Conservation (phyloP, 169 alveolate species). For the Plasmodium cynomolgi region DNA sequence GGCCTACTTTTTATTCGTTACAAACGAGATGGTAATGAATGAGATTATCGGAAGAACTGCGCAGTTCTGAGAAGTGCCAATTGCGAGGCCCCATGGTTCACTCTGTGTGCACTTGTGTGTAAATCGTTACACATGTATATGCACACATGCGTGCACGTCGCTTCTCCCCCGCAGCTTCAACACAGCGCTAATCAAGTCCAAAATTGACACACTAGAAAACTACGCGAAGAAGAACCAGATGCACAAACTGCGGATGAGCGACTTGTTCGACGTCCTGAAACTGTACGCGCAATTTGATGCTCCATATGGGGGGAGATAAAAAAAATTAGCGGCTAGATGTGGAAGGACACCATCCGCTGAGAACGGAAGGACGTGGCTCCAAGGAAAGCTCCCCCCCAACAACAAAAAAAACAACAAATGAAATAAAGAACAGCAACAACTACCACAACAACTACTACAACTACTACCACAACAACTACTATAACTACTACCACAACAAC, state of each 20-base stretch:
- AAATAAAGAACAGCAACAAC: too few relatives aligned
- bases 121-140: neutral
- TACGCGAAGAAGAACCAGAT: slow-evolving; percentile 74
- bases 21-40: neutral
- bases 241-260: slow-evolving; percentile 60
- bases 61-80: neutral
- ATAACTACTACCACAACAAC: too few relatives aligned
- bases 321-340: neutral
- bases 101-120: neutral
- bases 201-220: slow-evolving; percentile 63
- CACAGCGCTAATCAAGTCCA: slow-evolving; percentile 71
- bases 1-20: neutral
- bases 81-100: neutral
- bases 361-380: neutral
- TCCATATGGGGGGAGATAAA: neutral
- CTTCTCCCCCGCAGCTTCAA: slow-evolving; percentile 41
- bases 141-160: neutral
- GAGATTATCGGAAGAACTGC: neutral
- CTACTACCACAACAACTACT: too few relatives aligned
- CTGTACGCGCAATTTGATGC: slow-evolving; percentile 10
- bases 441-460: too few relatives aligned
- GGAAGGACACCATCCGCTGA: neutral
- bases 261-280: slow-evolving; percentile 70
- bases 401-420: neutral
- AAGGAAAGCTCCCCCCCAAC: neutral